Conservation (phyloP, 768 basidiomycete species). For the Leccinum aurantiacum region DNA sequence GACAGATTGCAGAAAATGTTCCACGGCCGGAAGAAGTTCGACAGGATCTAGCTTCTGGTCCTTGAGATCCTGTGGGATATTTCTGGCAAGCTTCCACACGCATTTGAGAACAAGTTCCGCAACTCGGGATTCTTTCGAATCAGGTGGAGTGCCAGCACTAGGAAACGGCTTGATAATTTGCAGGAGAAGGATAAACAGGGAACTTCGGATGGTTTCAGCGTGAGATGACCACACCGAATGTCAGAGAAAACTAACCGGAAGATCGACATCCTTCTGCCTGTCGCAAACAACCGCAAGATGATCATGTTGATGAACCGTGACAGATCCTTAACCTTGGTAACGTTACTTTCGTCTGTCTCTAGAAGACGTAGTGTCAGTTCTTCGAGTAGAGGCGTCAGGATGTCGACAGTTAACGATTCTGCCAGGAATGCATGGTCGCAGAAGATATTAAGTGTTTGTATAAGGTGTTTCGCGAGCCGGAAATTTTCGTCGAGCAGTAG, state of each 20-base stretch:
- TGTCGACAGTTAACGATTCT: slow-evolving; percentile 82
- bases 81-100: slow-evolving; percentile 96
- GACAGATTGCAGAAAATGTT: slow-evolving; percentile 90
- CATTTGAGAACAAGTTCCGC: slow-evolving; percentile 95
- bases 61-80: slow-evolving; percentile 87
- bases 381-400: slow-evolving; percentile 83
- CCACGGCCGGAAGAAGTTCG: slow-evolving; percentile 88
- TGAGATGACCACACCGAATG: background rate
- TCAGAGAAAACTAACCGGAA: slow-evolving; percentile 63
- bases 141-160: slow-evolving; percentile 61
- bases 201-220: slow-evolving; percentile 17
- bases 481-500: slow-evolving; percentile 78
- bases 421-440: slow-evolving; percentile 89
- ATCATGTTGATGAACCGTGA: slow-evolving; percentile 99
- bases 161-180: slow-evolving; percentile 86
- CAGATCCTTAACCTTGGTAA: slow-evolving; percentile 86
- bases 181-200: slow-evolving; percentile 78
- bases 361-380: slow-evolving; percentile 89
- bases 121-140: slow-evolving; percentile 83
- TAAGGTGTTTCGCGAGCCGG: slow-evolving; percentile 93
- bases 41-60: slow-evolving; percentile 80
- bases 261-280: slow-evolving; percentile 84
- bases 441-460: slow-evolving; percentile 93
- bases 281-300: slow-evolving; percentile 88
- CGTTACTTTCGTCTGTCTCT: slow-evolving; percentile 86